These are phyloP conservation scores for Diaporthe aspalathi DNA, from an alignment of 2,329 filamentous ascomycete species.

Conservation along the genomic window DNA sequence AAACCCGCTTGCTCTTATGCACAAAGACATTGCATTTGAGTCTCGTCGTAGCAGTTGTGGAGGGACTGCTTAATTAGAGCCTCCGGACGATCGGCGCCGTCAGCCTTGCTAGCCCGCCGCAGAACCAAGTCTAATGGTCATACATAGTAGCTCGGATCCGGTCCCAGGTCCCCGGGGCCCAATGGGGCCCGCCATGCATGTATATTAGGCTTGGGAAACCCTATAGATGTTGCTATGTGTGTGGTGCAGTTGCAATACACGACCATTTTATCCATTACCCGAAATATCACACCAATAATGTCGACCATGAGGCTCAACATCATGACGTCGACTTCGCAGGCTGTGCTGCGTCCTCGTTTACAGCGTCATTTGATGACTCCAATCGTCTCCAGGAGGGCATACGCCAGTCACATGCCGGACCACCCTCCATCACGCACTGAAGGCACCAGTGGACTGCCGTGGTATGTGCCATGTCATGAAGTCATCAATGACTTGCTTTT, in stretches of 20 bases:
- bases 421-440: slow-evolving; percentile 18
- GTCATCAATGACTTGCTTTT: not conserved
- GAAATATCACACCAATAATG: not conserved
- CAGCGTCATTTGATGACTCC: not conserved
- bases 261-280: not conserved
- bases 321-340: not conserved
- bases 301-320: not conserved
- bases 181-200: not conserved
- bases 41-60: not conserved
- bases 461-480: not conserved
- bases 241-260: not conserved
- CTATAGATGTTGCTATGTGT: not conserved
- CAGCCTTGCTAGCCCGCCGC: slow-evolving; percentile 12
- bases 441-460: not conserved
- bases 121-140: slow-evolving; percentile 26
- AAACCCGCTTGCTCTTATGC: no score
- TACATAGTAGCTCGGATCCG: not conserved
- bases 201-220: not conserved
- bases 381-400: not conserved
- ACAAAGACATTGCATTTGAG: not conserved
- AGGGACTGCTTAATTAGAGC: not conserved
- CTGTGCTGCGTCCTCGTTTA: not conserved
- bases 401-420: slow-evolving; percentile 12
- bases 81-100: slow-evolving; percentile 19
- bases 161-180: not conserved